A percentile compares a stretch with the other conserved stretches of the same genome.
These are phyloP conservation scores for Candida peoriensis DNA, from an alignment of 805 yeast genomes.

Conservation along the genomic window DNA sequence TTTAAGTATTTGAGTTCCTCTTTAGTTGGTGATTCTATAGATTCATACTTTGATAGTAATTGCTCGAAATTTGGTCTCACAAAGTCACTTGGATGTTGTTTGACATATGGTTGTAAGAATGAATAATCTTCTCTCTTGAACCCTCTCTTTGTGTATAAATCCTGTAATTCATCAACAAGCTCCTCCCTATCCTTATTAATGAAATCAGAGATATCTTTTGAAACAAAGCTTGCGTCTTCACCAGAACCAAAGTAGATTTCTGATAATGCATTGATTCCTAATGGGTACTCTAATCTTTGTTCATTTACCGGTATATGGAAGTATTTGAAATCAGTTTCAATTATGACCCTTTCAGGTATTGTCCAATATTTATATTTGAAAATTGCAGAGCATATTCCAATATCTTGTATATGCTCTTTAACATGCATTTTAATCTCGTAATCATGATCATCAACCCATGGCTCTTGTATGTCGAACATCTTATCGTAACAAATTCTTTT, in stretches of 20 bases:
- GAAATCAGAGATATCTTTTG: conserved; percentile 5
- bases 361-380: conserved; percentile 23
- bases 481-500: conserved; percentile 19
- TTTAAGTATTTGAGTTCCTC: conserved; percentile 21
- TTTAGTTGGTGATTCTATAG: conserved; percentile 10
- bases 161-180: conserved; percentile 5
- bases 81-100: conserved; percentile 16
- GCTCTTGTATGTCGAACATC: conserved; percentile 16
- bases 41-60: conserved; percentile 9
- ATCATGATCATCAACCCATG: conserved; percentile 22
- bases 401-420: conserved; percentile 23
- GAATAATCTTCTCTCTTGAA: conserved; percentile 9
- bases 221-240: conserved; percentile 2
- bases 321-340: conserved; percentile 23
- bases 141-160: conserved; percentile 7
- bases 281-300: conserved; percentile 16
- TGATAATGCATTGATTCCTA: conserved; percentile 18
- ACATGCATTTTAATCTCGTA: conserved; percentile 9
- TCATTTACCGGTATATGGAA: conserved; percentile 22
- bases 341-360: conserved; percentile 24
- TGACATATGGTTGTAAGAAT: conserved; percentile 5
- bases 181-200: conserved; percentile 5
- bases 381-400: conserved; percentile 26
- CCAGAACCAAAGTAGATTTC: conserved; percentile 10
- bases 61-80: conserved; percentile 14